phyloP scores from a whole-genome alignment of 1,139 yeast genomes.

The Yamadazyma diospyri region DNA sequence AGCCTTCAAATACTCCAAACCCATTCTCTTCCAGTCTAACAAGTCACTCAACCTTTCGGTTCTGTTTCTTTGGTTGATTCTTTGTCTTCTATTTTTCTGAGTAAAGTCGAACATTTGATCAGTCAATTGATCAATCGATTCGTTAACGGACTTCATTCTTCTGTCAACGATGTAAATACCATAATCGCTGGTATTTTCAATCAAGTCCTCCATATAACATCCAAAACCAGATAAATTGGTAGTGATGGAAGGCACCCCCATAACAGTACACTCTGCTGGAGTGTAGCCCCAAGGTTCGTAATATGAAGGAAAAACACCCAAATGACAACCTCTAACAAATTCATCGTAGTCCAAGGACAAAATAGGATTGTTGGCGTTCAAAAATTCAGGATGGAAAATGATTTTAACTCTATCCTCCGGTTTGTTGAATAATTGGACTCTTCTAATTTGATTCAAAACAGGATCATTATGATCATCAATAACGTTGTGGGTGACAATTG shows the following conservation, averaged over 20 bases:
- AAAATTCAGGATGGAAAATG: constrained; percentile 95
- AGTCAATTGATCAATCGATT: constrained; percentile 85
- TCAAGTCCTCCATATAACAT: constrained; percentile 96
- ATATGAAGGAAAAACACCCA: constrained; percentile 97
- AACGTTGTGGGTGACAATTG: constrained; percentile 98
- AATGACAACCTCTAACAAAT: constrained; percentile 95
- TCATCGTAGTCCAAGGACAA: constrained; percentile 93
- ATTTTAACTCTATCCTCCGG: constrained; percentile 92
- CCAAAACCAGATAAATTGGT: constrained; percentile 97
- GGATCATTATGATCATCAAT: constrained; percentile 89
- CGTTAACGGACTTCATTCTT: constrained; percentile 90
- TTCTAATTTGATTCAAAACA: constrained; percentile 84
- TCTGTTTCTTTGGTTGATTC: constrained; percentile 96
- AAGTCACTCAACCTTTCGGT: constrained; percentile 91
- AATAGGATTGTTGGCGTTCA: constrained; percentile 92
- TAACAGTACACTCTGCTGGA: constrained; percentile 98
- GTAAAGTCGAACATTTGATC: constrained; percentile 89
- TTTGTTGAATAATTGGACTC: constrained; percentile 85
- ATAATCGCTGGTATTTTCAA: constrained; percentile 91
- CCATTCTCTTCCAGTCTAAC: constrained; percentile 98
- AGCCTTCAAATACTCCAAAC: constrained; percentile 92
- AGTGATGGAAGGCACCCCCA: constrained; percentile 99
- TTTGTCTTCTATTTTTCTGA: constrained; percentile 87
- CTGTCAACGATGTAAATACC: constrained; percentile 97
- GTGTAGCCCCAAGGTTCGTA: constrained; percentile 99